phyloP scores from a whole-genome alignment of 2,329 filamentous ascomycete genomes.

The Ophiostoma angusticollis region DNA sequence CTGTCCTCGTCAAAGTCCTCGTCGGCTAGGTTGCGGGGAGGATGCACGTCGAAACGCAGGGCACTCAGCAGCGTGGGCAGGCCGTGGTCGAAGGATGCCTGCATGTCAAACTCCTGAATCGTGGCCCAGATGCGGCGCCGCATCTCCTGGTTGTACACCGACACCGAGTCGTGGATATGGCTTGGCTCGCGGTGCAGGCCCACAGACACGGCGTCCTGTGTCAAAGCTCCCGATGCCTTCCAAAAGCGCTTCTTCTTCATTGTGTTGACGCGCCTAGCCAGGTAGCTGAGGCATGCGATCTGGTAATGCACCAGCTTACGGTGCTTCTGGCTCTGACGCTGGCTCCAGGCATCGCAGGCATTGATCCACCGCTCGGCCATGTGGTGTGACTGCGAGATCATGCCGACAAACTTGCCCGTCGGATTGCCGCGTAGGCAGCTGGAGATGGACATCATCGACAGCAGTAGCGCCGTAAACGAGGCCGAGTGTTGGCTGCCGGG shows the following conservation, averaged over 20 bases:
- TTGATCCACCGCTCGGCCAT: constrained; percentile 44
- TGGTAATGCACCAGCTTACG: constrained; percentile 48
- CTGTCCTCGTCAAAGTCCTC: constrained; percentile 40
- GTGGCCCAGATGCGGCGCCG: constrained; percentile 47
- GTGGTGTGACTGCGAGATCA: constrained; percentile 43
- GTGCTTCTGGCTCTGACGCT: constrained; percentile 47
- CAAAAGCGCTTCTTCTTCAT: constrained; percentile 53
- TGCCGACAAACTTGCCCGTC: constrained; percentile 41
- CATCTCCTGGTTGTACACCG: constrained; percentile 50
- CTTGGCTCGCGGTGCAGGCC: constrained; percentile 48
- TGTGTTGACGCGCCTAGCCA: constrained; percentile 48
- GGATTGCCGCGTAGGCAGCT: constrained; percentile 42
- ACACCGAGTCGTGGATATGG: constrained; percentile 40
- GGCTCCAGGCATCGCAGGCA: constrained; percentile 41
- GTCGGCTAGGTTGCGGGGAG: constrained; percentile 42
- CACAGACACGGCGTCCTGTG: constrained; percentile 45
- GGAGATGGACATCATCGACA: constrained; percentile 49
- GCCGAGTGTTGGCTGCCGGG: constrained; percentile 31
- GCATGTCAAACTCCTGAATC: constrained; percentile 48
- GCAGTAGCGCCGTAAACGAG: constrained; percentile 42
- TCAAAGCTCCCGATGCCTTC: constrained; percentile 42
- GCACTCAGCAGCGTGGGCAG: constrained; percentile 45
- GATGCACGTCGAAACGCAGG: constrained; percentile 40
- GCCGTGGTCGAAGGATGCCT: constrained; percentile 48
- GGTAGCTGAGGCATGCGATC: constrained; percentile 44